A percentile compares a stretch with the other conserved stretches of the same genome.
phyloP scores from a whole-genome alignment of 768 basidiomycete species.

The Exidia glandulosa region DNA sequence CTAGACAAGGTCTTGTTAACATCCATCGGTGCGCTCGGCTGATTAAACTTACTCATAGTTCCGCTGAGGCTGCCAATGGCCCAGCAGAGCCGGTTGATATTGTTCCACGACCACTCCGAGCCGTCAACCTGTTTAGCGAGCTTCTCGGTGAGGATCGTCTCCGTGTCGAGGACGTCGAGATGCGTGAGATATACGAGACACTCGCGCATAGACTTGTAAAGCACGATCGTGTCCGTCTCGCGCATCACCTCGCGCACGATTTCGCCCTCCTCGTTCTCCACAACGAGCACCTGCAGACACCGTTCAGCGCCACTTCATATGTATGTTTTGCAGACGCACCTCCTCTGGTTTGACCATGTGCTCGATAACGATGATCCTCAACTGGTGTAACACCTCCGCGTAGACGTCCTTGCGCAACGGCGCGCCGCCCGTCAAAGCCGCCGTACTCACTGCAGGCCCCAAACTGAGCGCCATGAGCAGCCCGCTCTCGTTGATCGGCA shows the following conservation, averaged over 20 bases:
- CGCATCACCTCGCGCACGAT: slow-evolving; percentile 40
- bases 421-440: slow-evolving; percentile 17
- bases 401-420: slow-evolving; percentile 32
- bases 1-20: slow-evolving; percentile 8
- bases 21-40: not conserved
- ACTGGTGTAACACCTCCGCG: slow-evolving; percentile 33
- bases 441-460: slow-evolving; percentile 21
- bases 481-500: slow-evolving; percentile 25
- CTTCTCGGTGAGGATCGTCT: slow-evolving; percentile 40
- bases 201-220: slow-evolving; percentile 41
- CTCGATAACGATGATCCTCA: slow-evolving; percentile 37
- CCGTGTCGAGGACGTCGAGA: slow-evolving; percentile 37
- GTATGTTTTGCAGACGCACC: slow-evolving; percentile 14
- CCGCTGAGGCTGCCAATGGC: slow-evolving; percentile 42
- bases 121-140: slow-evolving; percentile 36
- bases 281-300: slow-evolving; percentile 34
- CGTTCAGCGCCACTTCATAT: not conserved
- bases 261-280: slow-evolving; percentile 44
- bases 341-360: slow-evolving; percentile 45
- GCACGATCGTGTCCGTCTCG: slow-evolving; percentile 40
- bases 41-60: slow-evolving; percentile 30
- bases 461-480: slow-evolving; percentile 29
- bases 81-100: slow-evolving; percentile 42
- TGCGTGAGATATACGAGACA: slow-evolving; percentile 40
- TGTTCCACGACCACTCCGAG: slow-evolving; percentile 40